Evolutionary conservation across 2,329 filamentous ascomycete species (phyloP), one percentile per base, ranked within the genome.

Genomic region (Fusarium poae): DNA sequence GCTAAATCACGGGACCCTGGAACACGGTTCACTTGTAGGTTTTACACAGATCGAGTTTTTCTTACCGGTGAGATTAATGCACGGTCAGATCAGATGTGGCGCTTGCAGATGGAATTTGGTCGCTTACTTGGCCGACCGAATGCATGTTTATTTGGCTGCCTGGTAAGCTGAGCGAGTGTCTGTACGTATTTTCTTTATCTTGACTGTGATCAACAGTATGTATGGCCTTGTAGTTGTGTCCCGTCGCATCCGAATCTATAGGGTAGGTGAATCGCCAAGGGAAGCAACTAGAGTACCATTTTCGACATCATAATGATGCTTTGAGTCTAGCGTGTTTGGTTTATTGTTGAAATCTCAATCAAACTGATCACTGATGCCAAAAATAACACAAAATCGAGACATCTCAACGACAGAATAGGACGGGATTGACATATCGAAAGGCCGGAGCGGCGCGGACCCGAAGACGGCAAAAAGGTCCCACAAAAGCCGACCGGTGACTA

Each of bases 401-500:
- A 25, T 25, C 13, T 55, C 35, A 45, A 60, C 37, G 37, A 65
- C 45, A 39, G 37, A 46, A 57, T 37, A 44, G 18, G 20, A 51
- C 23, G 54, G 35, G 20, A 37, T 43, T 48, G 39, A 45, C 51
- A 68, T 39, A 30, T 52, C 37, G 27, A 49, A 44, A 56, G 46
- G 58, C 60, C 62, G 62, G 62, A 65, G 53, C 71, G 71, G 66
- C 48, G 52, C 71, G 68, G 62, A 58, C 56, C 71, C 60, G 68
- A 64, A 25, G 44, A 40, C 62, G 49, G 51, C 50, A 40, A 43
- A 40, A 52, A 23, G 5, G 42, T 35, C 49, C 71, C 68, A 72
- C 67, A 46, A 45, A 49, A 55, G 34, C 59, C 70, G 61, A 44
- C 35, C 56, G 57, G 29, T 27, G 30, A 62, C 57, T 42, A 37